Evolutionary conservation across 306 rosid species (phyloP).

Genomic region (Nissolia schottii): DNA sequence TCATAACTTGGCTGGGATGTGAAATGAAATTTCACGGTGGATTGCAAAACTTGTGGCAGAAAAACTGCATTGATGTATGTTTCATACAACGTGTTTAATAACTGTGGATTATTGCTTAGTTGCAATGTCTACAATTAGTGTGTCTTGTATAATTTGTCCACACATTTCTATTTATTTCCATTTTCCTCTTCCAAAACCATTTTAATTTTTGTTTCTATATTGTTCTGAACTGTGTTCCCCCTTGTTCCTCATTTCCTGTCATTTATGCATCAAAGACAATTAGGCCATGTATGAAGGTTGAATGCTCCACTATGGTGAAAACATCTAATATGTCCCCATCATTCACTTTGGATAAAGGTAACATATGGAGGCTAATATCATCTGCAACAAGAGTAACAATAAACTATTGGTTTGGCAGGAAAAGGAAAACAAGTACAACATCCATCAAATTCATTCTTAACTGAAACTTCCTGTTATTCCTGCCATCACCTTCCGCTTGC

Average conservation of each 20-base stretch:
- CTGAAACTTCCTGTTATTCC: no score
- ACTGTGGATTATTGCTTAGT: not conserved
- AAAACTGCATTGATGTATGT: not conserved
- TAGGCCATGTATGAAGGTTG: not conserved
- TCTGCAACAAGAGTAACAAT: no score
- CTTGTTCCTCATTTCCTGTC: not conserved
- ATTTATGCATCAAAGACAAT: not conserved
- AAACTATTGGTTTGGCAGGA: no score
- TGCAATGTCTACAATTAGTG: not conserved
- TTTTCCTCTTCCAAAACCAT: not conserved
- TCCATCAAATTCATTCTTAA: no score
- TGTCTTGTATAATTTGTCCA: no score
- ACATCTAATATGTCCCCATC: no score
- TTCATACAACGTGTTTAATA: not conserved
- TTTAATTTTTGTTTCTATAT: not conserved
- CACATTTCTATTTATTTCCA: not conserved
- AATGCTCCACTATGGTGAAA: no score
- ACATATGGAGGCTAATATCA: no score
- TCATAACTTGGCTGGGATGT: not conserved
- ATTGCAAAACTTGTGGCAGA: not conserved
- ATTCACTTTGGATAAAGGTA: no score
- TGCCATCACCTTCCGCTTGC: slow-evolving; percentile 3
- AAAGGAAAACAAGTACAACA: no score
- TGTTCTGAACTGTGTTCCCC: not conserved
- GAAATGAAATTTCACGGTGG: not conserved